Evolutionary conservation across 257 asterid species (phyloP).

Genomic region (Eucommia ulmoides): DNA sequence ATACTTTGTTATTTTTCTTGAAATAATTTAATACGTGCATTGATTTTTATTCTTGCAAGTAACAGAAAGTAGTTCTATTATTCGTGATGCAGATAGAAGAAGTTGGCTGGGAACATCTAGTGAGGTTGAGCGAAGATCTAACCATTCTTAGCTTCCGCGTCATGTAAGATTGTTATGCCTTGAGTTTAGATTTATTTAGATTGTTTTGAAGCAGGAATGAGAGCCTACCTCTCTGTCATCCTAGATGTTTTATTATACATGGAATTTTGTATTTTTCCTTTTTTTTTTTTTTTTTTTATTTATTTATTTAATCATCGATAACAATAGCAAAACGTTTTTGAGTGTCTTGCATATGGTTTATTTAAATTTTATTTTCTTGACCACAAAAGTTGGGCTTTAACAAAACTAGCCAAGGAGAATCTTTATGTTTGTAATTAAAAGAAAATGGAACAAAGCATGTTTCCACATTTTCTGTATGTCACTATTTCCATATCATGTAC

Average conservation of each 20-base stretch:
- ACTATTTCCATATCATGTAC: too few relatives aligned
- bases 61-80: too few relatives aligned
- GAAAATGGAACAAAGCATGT: too few relatives aligned
- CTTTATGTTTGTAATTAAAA: too few relatives aligned
- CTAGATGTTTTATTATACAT: neutral
- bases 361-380: neutral
- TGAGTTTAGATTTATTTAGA: neutral
- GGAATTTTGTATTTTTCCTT: neutral
- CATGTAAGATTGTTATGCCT: conserved; percentile 26
- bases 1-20: too few relatives aligned
- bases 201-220: conserved; percentile 1
- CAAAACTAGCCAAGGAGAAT: neutral
- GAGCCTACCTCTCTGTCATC: neutral
- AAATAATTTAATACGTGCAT: too few relatives aligned
- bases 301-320: neutral
- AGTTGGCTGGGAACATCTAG: conserved; percentile 72
- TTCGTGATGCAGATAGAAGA: conserved; percentile 51
- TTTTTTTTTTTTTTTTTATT: neutral
- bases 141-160: conserved; percentile 44
- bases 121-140: conserved; percentile 51
- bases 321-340: neutral
- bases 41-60: too few relatives aligned
- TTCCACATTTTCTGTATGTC: too few relatives aligned
- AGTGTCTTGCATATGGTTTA: neutral
- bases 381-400: neutral